Conservation (phyloP, 345 rosid genomes). For the Isatis tinctoria region DNA sequence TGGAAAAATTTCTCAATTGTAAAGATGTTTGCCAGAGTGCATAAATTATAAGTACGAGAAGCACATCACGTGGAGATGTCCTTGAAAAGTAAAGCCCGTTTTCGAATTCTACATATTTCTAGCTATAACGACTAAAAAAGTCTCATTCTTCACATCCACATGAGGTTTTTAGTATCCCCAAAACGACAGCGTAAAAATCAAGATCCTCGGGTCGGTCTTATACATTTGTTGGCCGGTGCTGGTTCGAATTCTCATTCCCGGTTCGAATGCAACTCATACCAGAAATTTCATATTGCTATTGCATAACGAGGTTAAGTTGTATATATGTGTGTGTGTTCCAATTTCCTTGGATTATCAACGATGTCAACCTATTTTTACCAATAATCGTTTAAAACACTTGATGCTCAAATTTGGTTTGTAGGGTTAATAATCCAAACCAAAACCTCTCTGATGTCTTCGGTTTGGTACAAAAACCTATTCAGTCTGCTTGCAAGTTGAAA, state of each 20-base stretch:
- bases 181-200: constrained; percentile 21
- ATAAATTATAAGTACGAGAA: background rate
- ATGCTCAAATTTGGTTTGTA: background rate
- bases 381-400: background rate
- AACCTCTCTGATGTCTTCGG: background rate
- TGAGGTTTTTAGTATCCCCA: constrained; percentile 33
- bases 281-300: background rate
- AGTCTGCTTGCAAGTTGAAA: background rate
- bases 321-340: background rate
- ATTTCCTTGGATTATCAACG: background rate
- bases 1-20: background rate
- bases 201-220: constrained; percentile 19
- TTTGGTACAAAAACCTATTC: constrained; percentile 12
- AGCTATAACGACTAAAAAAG: background rate
- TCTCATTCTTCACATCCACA: constrained; percentile 23
- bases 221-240: constrained; percentile 24
- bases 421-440: background rate
- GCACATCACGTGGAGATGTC: constrained; percentile 27
- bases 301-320: background rate
- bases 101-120: constrained; percentile 4
- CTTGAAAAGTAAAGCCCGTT: constrained; percentile 22
- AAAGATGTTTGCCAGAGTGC: background rate
- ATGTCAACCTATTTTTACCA: background rate
- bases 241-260: background rate
- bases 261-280: background rate